Conservation (phyloP, 2,329 filamentous ascomycete genomes). For the Diplodia corticola region DNA sequence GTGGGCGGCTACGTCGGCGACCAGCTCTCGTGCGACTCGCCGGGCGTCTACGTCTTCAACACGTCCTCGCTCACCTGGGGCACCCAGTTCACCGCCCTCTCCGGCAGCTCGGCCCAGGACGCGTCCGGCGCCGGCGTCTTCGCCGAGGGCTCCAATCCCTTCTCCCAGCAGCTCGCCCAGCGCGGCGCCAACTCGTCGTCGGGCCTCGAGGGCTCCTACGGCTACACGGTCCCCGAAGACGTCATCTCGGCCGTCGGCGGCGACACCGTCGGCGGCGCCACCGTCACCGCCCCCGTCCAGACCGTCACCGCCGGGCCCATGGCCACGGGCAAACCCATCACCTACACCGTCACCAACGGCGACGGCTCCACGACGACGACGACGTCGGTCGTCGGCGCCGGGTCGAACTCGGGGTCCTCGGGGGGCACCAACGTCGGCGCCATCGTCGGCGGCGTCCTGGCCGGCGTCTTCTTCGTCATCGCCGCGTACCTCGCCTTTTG, state of each 20-base stretch:
- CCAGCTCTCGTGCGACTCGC: constrained; percentile 63
- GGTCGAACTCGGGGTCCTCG: constrained; percentile 25
- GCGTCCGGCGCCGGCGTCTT: constrained; percentile 29
- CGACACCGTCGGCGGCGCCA: constrained; percentile 65
- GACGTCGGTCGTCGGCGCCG: constrained; percentile 34
- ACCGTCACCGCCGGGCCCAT: constrained; percentile 68
- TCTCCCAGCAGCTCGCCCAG: constrained; percentile 54
- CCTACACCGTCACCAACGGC: constrained; percentile 62
- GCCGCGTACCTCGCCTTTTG: constrained; percentile 70
- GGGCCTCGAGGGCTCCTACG: constrained; percentile 59
- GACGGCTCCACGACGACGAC: constrained; percentile 39
- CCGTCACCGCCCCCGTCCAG: constrained; percentile 62
- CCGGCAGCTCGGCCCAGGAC: constrained; percentile 49
- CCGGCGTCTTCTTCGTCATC: constrained; percentile 63
- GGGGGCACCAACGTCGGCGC: constrained; percentile 54
- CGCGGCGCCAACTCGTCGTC: constrained; percentile 49
- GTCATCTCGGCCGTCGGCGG: constrained; percentile 70
- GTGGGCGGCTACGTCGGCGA: constrained; percentile 69
- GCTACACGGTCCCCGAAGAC: constrained; percentile 68
- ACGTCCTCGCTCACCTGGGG: constrained; percentile 69
- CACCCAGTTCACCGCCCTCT: constrained; percentile 65
- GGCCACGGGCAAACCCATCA: constrained; percentile 67
- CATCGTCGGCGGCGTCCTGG: constrained; percentile 61
- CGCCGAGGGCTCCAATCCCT: constrained; percentile 37
- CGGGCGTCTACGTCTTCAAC: constrained; percentile 76